Conservation (phyloP, 2,329 filamentous ascomycete species). For the Fonsecaea multimorphosa region DNA sequence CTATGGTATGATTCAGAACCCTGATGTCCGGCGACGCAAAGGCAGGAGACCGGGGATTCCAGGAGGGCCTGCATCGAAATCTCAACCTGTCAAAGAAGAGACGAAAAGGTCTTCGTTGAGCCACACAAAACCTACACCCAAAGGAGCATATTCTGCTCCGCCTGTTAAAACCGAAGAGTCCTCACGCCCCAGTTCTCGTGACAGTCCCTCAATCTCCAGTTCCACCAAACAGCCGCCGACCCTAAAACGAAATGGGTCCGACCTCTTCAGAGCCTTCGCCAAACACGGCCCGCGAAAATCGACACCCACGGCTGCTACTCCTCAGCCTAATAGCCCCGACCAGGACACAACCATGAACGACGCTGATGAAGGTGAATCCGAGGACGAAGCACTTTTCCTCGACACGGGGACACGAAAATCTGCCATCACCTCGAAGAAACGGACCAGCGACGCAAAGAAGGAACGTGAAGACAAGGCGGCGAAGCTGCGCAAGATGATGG, state of each 20-base stretch:
- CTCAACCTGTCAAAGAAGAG: constrained; percentile 39
- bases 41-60: constrained; percentile 46
- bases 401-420: constrained; percentile 47
- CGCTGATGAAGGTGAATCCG: constrained; percentile 62
- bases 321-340: constrained; percentile 13
- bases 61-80: constrained; percentile 40
- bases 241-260: constrained; percentile 42
- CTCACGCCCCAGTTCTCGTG: constrained; percentile 41
- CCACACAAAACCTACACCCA: constrained; percentile 13
- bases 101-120: constrained; percentile 19
- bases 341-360: constrained; percentile 32
- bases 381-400: constrained; percentile 59
- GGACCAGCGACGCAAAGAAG: constrained; percentile 34
- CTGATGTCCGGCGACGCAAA: constrained; percentile 64
- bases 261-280: constrained; percentile 40
- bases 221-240: constrained; percentile 49
- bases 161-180: constrained; percentile 27
- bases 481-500: constrained; percentile 76
- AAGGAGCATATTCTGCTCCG: constrained; percentile 4
- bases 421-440: constrained; percentile 47
- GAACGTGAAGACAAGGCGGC: constrained; percentile 64
- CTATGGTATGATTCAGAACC: constrained; percentile 78
- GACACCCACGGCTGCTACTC: constrained; percentile 19
- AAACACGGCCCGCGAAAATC: constrained; percentile 35
- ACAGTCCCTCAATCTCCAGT: constrained; percentile 45